Evolutionary conservation across 2,329 filamentous ascomycete species (phyloP).

Genomic region (Leptographium galeiforme): DNA sequence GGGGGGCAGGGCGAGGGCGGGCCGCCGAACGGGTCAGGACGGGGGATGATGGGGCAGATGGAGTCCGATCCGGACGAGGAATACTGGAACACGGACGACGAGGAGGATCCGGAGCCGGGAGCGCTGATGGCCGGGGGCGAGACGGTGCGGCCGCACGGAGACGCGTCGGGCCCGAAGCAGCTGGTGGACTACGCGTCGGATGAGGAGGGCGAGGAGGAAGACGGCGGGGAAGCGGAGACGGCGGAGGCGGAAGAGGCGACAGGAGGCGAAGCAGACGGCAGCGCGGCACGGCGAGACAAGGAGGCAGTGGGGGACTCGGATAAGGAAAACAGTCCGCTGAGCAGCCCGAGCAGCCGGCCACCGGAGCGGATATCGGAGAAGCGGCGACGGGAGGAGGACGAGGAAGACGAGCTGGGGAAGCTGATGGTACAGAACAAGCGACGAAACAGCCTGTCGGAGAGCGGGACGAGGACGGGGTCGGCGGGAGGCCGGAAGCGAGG

Average conservation of each 20-base stretch:
- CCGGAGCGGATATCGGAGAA: slow-evolving; percentile 79
- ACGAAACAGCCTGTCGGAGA: slow-evolving; percentile 38
- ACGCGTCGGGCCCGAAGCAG: slow-evolving; percentile 50
- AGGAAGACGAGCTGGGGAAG: slow-evolving; percentile 84
- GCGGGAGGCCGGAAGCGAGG: slow-evolving; percentile 34
- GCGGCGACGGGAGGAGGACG: slow-evolving; percentile 79
- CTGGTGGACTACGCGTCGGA: slow-evolving; percentile 90
- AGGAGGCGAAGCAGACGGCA: not conserved
- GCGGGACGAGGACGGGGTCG: slow-evolving; percentile 16
- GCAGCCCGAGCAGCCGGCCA: slow-evolving; percentile 21
- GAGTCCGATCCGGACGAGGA: slow-evolving; percentile 71
- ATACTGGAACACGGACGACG: slow-evolving; percentile 82
- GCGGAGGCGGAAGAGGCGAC: not conserved
- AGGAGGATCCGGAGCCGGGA: slow-evolving; percentile 49
- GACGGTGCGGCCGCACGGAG: slow-evolving; percentile 40
- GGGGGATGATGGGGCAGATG: slow-evolving; percentile 5
- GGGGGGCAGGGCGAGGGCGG: not conserved
- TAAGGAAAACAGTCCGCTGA: not conserved
- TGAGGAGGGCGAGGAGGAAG: slow-evolving; percentile 48
- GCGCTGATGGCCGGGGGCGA: slow-evolving; percentile 5
- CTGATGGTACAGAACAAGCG: slow-evolving; percentile 54
- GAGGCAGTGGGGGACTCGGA: not conserved
- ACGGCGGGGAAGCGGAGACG: not conserved
- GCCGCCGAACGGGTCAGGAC: slow-evolving; percentile 2
- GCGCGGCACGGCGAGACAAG: slow-evolving; percentile 27